These are phyloP conservation scores for Psilocybe subaeruginosa DNA, from an alignment of 768 basidiomycete genomes.

Conservation along the genomic window DNA sequence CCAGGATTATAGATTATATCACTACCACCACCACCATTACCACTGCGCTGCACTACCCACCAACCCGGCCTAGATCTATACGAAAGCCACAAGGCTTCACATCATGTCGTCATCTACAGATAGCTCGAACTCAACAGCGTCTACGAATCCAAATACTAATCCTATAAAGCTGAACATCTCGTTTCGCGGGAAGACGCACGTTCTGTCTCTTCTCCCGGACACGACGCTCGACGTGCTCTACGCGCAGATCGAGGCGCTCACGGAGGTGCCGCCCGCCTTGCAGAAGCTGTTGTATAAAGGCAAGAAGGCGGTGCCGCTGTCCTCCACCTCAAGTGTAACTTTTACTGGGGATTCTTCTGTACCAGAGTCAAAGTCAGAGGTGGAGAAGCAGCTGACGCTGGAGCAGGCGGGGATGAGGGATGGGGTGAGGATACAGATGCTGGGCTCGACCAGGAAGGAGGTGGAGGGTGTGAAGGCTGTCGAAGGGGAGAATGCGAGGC, in stretches of 20 bases:
- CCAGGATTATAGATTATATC: no score
- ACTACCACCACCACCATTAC: not conserved
- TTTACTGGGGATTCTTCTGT: no score
- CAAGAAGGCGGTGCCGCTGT: constrained; percentile 38
- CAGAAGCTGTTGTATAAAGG: constrained; percentile 81
- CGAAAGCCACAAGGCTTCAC: no score
- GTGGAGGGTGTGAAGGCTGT: constrained; percentile 53
- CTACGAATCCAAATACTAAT: constrained; percentile 6
- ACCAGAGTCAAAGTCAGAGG: not conserved
- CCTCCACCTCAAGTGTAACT: no score
- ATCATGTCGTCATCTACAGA: not conserved
- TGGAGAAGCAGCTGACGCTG: constrained; percentile 29
- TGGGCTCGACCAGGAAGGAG: constrained; percentile 67
- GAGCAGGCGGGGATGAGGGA: constrained; percentile 57
- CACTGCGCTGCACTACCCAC: not conserved
- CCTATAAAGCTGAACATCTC: constrained; percentile 35
- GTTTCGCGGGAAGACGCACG: constrained; percentile 52
- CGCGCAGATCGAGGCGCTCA: constrained; percentile 59
- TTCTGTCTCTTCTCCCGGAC: constrained; percentile 50
- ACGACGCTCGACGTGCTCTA: constrained; percentile 56
- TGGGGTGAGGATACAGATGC: constrained; percentile 69
- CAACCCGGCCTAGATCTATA: no score
- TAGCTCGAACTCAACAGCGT: not conserved
- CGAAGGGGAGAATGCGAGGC: constrained; percentile 60
- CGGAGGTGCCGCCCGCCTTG: constrained; percentile 61